phyloP scores from a whole-genome alignment of 2,329 filamentous ascomycete species.

The Aspergillus pseudoviridinutans region DNA sequence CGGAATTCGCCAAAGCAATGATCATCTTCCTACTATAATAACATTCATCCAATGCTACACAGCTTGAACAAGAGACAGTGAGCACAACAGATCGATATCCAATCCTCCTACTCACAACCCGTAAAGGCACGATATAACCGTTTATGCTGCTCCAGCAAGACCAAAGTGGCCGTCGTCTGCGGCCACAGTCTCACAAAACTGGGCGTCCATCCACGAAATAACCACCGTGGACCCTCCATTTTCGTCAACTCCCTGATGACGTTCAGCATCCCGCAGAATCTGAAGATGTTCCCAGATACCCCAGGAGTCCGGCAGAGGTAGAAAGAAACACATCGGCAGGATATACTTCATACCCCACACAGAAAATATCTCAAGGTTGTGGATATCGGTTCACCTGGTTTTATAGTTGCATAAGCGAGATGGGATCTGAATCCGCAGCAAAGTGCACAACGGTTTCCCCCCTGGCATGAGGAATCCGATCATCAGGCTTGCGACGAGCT shows the following conservation, averaged over 20 bases:
- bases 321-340: slow-evolving; percentile 15
- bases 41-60: too few species aligned
- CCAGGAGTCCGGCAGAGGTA: slow-evolving; percentile 25
- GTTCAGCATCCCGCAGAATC: slow-evolving; percentile 20
- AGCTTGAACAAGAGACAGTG: too few species aligned
- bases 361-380: slow-evolving; percentile 26
- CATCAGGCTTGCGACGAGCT: slow-evolving; percentile 13
- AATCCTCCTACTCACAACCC: too few species aligned
- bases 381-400: slow-evolving; percentile 13
- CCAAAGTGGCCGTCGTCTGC: too few species aligned
- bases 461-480: slow-evolving; percentile 23
- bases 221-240: too few species aligned
- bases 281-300: slow-evolving; percentile 24
- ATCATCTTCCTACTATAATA: too few species aligned
- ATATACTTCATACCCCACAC: slow-evolving; percentile 21
- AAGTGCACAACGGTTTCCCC: slow-evolving; percentile 24
- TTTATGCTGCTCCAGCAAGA: too few species aligned
- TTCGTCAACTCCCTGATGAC: not conserved
- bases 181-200: too few species aligned
- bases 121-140: too few species aligned
- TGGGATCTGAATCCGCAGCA: slow-evolving; percentile 26
- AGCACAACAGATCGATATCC: too few species aligned
- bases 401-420: slow-evolving; percentile 26
- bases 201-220: too few species aligned
- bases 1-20: too few species aligned